Evolutionary conservation across 169 alveolate genomes (phyloP), one percentile per base, ranked within the genome.

Genomic region (Theileria parva): DNA sequence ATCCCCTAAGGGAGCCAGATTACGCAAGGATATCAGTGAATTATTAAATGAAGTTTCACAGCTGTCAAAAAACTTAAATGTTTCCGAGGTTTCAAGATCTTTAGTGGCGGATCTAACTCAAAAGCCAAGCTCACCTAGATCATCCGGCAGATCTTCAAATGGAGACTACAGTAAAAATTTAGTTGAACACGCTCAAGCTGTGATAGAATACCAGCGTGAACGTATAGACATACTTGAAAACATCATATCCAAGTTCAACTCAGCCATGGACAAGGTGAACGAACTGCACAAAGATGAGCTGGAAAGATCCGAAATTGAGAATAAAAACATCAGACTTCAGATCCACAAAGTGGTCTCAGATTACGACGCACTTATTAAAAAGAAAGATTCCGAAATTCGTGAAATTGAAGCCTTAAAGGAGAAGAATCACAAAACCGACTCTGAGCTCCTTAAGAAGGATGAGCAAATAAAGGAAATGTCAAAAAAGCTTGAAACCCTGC

Each of bases 121-220:
- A 44, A 44, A 44, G 53, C 53, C 53, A 44, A 37, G 6, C 15
- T 51, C 53, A 39, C 55, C 65, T 30, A 59, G 15, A 27, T 44
- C 27, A 21, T 39, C 74, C 25, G 25, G 37, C 12, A 60, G 81
- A 67, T 74, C 48, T 19, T 19, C 12, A 30, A 19, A 50, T 19
- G 32, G 60, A 30, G 34, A 28, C 19, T 12, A 65, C 9, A 67
- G 67, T 7, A 51, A 50, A 19, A 75, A 23, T 25, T 57, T 77
- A 55, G 79, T 84, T 32, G 37, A 77, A 51, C 90, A 84, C 65
- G 90, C 90, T 15, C 86, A 84, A 81, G 87, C 90, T 12, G 90
- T 84, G 5, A 84, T 84, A 37, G 90, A 84, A 39, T 77, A 77
- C 83, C 90, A 84, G 63, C 90, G 86, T 23, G 86, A 77, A 28